These are phyloP conservation scores for Candida caryicola DNA, from an alignment of 805 yeast genomes.

Conservation along the genomic window DNA sequence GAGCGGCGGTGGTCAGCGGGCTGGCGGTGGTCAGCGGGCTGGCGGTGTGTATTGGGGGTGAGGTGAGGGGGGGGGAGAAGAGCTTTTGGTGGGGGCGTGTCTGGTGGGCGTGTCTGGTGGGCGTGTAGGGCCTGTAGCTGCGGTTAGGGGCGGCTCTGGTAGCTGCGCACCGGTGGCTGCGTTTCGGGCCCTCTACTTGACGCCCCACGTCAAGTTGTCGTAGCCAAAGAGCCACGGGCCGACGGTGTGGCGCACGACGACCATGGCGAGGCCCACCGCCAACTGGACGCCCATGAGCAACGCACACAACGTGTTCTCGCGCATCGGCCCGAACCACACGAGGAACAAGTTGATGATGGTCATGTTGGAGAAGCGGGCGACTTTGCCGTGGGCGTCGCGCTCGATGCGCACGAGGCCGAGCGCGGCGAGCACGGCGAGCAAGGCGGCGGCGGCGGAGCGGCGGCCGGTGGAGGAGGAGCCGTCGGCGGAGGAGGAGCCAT, in stretches of 20 bases:
- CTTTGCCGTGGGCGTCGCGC: constrained; percentile 18
- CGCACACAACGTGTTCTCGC: constrained; percentile 74
- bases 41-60: neutral
- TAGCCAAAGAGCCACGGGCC: constrained; percentile 87
- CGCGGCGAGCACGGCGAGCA: constrained; percentile 38
- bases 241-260: constrained; percentile 72
- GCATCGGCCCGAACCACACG: constrained; percentile 86
- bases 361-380: constrained; percentile 65
- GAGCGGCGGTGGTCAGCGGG: too few relatives aligned
- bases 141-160: too few relatives aligned
- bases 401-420: constrained; percentile 46
- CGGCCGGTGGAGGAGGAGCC: too few relatives aligned
- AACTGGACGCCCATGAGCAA: constrained; percentile 63
- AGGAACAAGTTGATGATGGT: constrained; percentile 81
- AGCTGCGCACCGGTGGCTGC: too few relatives aligned
- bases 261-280: constrained; percentile 59
- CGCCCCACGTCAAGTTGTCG: constrained; percentile 63
- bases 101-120: too few relatives aligned
- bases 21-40: neutral
- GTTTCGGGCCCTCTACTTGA: constrained; percentile 21
- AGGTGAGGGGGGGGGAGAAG: neutral
- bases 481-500: too few relatives aligned
- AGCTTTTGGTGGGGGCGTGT: neutral
- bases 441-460: constrained; percentile 17
- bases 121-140: constrained; percentile 19